These are phyloP conservation scores for Trichoderma citrinoviride DNA, from an alignment of 2,329 filamentous ascomycete genomes.

Conservation along the genomic window DNA sequence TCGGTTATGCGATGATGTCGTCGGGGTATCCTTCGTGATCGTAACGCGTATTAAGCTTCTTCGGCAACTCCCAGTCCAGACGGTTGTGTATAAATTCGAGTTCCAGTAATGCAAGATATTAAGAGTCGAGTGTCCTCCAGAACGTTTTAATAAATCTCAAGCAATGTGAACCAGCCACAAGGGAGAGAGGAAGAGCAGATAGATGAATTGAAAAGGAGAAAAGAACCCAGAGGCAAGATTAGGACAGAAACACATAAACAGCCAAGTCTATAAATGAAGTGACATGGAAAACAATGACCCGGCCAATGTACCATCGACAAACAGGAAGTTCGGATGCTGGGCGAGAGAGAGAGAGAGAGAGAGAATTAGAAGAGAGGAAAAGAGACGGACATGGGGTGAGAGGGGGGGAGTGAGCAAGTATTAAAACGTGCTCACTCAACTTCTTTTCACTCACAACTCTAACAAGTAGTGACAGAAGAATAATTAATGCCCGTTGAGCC, in stretches of 20 bases:
- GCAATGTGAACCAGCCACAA: conserved; percentile 32
- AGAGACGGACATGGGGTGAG: background rate
- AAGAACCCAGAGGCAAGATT: background rate
- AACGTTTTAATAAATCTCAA: background rate
- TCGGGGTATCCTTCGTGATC: background rate
- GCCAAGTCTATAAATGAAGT: background rate
- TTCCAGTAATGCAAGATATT: background rate
- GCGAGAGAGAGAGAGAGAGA: too few relatives aligned
- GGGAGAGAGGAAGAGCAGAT: conserved; percentile 32
- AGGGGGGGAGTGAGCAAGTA: conserved; percentile 16
- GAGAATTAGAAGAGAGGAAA: background rate
- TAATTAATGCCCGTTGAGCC: background rate
- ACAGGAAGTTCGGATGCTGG: background rate
- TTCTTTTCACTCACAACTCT: too few relatives aligned
- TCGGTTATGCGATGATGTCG: too few relatives aligned
- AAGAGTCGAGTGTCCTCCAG: conserved; percentile 2
- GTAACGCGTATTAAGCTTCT: background rate
- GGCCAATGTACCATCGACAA: background rate
- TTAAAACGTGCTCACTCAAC: conserved; percentile 15
- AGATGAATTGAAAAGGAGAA: conserved; percentile 26
- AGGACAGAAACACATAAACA: background rate
- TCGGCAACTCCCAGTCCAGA: background rate
- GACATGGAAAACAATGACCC: background rate
- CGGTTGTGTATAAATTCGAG: background rate
- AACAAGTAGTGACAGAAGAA: too few relatives aligned